phyloP scores from a whole-genome alignment of 2,329 filamentous ascomycete genomes.

The Cercospora zeina region DNA sequence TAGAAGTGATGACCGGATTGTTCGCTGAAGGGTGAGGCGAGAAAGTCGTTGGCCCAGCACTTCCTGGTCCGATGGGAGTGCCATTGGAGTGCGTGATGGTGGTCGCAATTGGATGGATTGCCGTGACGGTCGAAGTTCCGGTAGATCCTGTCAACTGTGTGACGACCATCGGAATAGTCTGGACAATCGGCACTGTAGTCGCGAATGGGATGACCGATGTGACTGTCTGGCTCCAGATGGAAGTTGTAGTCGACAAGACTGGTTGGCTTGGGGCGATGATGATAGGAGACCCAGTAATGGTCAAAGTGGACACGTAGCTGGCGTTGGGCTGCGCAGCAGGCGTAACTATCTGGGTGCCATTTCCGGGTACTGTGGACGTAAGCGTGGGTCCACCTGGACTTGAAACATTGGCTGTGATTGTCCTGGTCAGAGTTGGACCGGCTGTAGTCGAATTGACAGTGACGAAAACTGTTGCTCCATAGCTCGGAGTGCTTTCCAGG shows the following conservation, averaged over 20 bases:
- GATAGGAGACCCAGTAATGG: conserved; percentile 15
- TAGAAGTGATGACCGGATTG: conserved; percentile 3
- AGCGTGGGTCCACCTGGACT: conserved; percentile 16
- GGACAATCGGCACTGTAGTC: conserved; percentile 18
- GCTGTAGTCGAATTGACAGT: conserved; percentile 16
- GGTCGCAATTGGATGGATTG: not conserved
- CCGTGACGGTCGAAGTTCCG: conserved; percentile 1
- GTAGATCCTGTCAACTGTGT: conserved; percentile 22
- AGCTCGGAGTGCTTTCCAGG: conserved; percentile 10
- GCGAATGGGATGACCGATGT: conserved; percentile 19
- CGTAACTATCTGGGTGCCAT: conserved; percentile 11
- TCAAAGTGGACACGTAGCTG: conserved; percentile 21
- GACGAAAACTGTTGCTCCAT: conserved; percentile 19
- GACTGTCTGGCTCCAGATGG: conserved; percentile 15
- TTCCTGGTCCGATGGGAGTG: not conserved
- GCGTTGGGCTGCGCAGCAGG: conserved; percentile 8
- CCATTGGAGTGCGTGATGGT: not conserved
- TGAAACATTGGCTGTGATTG: conserved; percentile 15
- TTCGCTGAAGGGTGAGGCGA: not conserved
- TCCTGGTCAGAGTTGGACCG: conserved; percentile 17
- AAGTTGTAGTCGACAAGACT: conserved; percentile 8
- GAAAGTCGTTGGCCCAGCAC: not conserved
- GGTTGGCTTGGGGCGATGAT: conserved; percentile 9
- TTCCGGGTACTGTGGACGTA: conserved; percentile 22
- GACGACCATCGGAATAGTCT: conserved; percentile 24